Base-by-base conservation (phyloP, 2,329 filamentous ascomycete species). In the Paecilomyces sp. region DNA sequence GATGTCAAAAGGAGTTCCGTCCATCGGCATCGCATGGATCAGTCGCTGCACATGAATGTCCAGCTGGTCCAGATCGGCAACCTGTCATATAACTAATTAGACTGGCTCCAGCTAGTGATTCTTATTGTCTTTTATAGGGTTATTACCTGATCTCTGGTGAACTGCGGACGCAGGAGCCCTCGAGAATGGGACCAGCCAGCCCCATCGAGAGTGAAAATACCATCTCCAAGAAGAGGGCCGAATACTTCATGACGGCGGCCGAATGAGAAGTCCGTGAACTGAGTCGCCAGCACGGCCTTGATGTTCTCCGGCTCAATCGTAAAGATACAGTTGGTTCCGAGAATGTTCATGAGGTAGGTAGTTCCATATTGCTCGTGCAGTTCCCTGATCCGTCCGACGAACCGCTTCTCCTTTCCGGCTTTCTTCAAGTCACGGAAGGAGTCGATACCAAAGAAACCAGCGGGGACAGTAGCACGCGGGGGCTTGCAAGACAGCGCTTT, bases 41-140 rank as follows among this genome's bases (percentile, higher is more conserved):
- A 91, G 74, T 28, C 81, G 76, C 33, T 78, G 71, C 15, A 88
- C 77, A 72, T 89, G 85, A 2, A 70, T 73, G 65, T 89, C 86
- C 57, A 88, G 86, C 1, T 82, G 83, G 33, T 76, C 73, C 5
- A 85, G 68, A 65, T 85, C 80, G 3, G 77, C 79, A 9, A 85
- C 76, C 63, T 84, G 82, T 11, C 78, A 36, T 13, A 18, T 28
- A 34, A 28, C 28, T 36, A 57, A 36, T 22, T 15, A 55, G 54
- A 33, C 12, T 2, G 15, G 30, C 6, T 28, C 54, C 34, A 3
- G n/a, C 55, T 24, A 13, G 1, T 6, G 12, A 13, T 8, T 34
- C 24, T 7, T 7, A 1, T n/a, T 11, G 1, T 34, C 22, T 36
- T 51, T 25, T 55, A 54, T 52, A 57, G 55, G 12, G 54, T 41